Percentiles rank a stretch among this genome's conserved stretches.
These are phyloP conservation scores for Thoreauomyces humboldtii DNA, from an alignment of 192 early-diverging fungal species.

Conservation along the genomic window DNA sequence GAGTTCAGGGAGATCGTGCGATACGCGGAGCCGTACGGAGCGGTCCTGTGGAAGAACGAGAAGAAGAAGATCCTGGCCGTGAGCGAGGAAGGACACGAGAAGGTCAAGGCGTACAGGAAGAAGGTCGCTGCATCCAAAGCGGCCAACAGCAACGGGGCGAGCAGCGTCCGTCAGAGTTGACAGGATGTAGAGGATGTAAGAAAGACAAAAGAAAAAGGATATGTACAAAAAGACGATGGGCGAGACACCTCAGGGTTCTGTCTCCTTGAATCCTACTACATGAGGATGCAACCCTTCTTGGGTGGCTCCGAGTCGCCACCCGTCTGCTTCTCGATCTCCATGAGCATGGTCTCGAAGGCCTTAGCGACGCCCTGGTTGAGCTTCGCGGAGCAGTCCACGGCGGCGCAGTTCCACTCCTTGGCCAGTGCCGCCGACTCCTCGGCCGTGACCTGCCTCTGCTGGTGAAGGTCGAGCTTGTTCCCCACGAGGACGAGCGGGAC, in stretches of 20 bases:
- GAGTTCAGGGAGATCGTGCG: slow-evolving; percentile 74
- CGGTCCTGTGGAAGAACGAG: slow-evolving; percentile 74
- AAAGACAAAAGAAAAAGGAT: too few species aligned
- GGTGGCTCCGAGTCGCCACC: slow-evolving; percentile 55
- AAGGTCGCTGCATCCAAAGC: background rate
- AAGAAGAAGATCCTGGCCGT: slow-evolving; percentile 72
- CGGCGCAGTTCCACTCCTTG: slow-evolving; percentile 79
- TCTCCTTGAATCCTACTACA: slow-evolving; percentile 33
- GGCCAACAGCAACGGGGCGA: too few species aligned
- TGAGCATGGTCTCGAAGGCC: slow-evolving; percentile 81
- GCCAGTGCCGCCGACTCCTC: slow-evolving; percentile 80
- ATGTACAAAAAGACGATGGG: too few species aligned
- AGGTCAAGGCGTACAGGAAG: slow-evolving; percentile 39
- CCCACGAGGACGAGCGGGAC: slow-evolving; percentile 90
- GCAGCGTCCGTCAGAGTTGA: too few species aligned
- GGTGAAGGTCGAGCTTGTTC: slow-evolving; percentile 86
- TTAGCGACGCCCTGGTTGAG: slow-evolving; percentile 84
- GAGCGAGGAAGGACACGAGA: slow-evolving; percentile 68
- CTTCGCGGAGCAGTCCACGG: slow-evolving; percentile 89
- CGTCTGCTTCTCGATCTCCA: slow-evolving; percentile 76
- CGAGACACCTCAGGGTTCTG: too few species aligned
- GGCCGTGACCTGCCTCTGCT: slow-evolving; percentile 70
- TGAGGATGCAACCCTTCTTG: slow-evolving; percentile 51
- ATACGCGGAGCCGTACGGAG: slow-evolving; percentile 74
- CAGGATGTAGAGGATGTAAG: too few species aligned